These are phyloP conservation scores for Phytophthora cactorum DNA, from an alignment of 352 stramenopile species.

Conservation along the genomic window DNA sequence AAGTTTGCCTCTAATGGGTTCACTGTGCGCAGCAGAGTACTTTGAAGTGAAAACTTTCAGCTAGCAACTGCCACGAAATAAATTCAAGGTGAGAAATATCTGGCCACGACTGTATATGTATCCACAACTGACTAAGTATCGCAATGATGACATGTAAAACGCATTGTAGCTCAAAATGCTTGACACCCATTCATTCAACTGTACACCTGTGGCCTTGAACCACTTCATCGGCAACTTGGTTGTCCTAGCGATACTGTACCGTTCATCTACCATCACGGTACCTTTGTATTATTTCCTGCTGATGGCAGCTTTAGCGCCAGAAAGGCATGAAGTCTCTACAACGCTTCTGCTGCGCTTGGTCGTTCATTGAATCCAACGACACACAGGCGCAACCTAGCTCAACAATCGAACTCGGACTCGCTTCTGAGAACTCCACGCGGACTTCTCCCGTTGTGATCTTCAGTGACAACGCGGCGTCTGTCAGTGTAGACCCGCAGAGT, in stretches of 20 bases:
- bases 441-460: not conserved
- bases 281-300: not conserved
- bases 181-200: not conserved
- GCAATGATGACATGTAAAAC: too few relatives aligned
- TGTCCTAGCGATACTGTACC: too few relatives aligned
- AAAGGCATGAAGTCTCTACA: slow-evolving; percentile 14
- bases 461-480: not conserved
- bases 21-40: too few relatives aligned
- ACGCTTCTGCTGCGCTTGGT: not conserved
- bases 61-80: not conserved
- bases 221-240: too few relatives aligned
- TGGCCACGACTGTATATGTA: not conserved
- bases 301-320: not conserved
- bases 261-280: too few relatives aligned
- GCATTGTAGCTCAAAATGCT: too few relatives aligned
- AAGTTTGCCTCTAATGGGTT: too few relatives aligned
- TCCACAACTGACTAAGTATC: not conserved
- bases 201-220: too few relatives aligned
- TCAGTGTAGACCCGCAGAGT: not conserved
- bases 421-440: not conserved
- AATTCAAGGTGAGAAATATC: not conserved
- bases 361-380: not conserved
- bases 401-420: not conserved
- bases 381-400: slow-evolving; percentile 5
- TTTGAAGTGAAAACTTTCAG: not conserved